These are phyloP conservation scores for Agarophyton chilense DNA, from an alignment of 23 red algal species.

Conservation along the genomic window DNA sequence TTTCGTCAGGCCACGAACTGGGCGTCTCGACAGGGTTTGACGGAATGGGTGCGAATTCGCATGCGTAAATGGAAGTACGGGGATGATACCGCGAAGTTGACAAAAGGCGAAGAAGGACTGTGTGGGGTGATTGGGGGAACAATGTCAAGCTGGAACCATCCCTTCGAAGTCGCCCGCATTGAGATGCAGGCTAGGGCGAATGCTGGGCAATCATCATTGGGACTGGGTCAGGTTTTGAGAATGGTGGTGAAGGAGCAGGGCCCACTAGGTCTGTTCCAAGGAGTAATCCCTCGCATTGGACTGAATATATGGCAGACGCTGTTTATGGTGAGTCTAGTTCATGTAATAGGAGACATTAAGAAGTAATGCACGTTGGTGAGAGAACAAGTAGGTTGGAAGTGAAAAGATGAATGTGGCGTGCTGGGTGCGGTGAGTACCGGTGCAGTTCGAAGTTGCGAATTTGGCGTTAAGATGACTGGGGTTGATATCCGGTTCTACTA, in stretches of 20 bases:
- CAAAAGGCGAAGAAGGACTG: constrained; percentile 57
- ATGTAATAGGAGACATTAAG: constrained; percentile 69
- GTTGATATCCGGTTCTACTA: no score
- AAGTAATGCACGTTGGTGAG: not conserved
- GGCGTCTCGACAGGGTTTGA: constrained; percentile 86
- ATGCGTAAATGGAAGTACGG: constrained; percentile 52
- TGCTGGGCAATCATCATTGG: constrained; percentile 53
- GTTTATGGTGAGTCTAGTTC: constrained; percentile 77
- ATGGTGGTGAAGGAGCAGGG: constrained; percentile 76
- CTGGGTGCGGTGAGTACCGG: not conserved
- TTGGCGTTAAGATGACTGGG: no score
- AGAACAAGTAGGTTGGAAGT: not conserved
- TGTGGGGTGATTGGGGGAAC: constrained; percentile 74
- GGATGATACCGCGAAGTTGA: constrained; percentile 54
- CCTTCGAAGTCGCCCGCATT: constrained; percentile 92
- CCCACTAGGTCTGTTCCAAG: constrained; percentile 67
- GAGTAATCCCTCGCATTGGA: constrained; percentile 72
- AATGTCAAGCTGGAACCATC: constrained; percentile 89
- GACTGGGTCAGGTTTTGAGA: constrained; percentile 48
- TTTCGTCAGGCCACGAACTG: constrained; percentile 96
- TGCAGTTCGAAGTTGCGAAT: no score
- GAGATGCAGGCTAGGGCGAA: constrained; percentile 88
- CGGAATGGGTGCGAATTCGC: constrained; percentile 70
- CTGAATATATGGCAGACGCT: constrained; percentile 85
- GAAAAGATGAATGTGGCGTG: not conserved